phyloP scores from a whole-genome alignment of 2,329 filamentous ascomycete genomes.

The Moelleriella libera region DNA sequence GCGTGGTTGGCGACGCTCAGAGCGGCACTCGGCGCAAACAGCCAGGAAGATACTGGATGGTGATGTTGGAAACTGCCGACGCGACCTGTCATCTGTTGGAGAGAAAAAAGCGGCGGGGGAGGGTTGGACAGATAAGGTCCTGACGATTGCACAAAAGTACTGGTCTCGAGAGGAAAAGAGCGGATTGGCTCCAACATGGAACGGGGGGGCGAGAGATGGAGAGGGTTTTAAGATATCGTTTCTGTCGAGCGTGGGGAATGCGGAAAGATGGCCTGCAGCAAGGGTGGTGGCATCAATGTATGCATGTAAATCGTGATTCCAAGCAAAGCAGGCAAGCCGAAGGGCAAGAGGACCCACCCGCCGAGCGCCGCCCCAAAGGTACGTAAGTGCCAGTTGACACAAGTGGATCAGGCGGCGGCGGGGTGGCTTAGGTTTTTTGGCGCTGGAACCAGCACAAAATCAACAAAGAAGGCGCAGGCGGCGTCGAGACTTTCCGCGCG shows the following conservation, averaged over 20 bases:
- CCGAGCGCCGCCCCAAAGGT: neutral
- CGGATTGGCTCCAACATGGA: neutral
- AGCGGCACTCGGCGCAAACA: too few relatives aligned
- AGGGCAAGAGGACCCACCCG: neutral
- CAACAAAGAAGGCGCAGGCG: too few relatives aligned
- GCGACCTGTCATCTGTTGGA: neutral
- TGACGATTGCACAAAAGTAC: neutral
- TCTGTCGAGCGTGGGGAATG: neutral
- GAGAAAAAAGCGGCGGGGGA: neutral
- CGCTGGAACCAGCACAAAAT: too few relatives aligned
- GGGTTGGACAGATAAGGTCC: too few relatives aligned
- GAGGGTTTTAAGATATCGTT: neutral
- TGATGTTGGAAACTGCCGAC: too few relatives aligned
- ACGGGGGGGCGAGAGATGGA: neutral
- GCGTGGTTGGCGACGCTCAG: too few relatives aligned
- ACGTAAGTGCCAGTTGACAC: neutral
- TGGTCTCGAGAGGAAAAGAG: neutral
- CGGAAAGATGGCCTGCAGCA: neutral
- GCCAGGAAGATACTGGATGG: too few relatives aligned
- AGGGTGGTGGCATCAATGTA: neutral
- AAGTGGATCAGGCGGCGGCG: neutral
- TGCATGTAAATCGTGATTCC: neutral
- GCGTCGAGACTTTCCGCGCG: too few relatives aligned
- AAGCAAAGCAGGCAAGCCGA: too few relatives aligned
- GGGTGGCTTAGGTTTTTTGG: too few relatives aligned